These are phyloP conservation scores for Populus davidiana DNA, from an alignment of 345 rosid species.

Conservation along the genomic window DNA sequence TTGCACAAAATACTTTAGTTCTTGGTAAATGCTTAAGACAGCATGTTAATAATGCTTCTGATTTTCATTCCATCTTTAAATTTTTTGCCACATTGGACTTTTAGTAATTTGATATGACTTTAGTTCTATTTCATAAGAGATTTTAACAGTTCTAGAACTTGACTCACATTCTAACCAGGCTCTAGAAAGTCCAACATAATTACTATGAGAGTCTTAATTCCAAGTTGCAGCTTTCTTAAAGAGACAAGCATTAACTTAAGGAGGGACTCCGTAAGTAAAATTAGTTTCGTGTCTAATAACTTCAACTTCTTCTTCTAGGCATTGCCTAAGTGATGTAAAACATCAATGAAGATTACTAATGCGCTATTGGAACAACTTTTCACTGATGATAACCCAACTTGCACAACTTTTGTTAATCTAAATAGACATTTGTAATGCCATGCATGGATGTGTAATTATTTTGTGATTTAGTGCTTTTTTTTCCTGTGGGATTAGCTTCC, in stretches of 20 bases:
- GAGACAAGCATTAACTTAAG: background rate
- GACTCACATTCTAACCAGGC: background rate
- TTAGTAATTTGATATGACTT: background rate
- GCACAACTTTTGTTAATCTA: background rate
- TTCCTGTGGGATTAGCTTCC: background rate
- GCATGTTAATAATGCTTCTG: background rate
- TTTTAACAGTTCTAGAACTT: background rate
- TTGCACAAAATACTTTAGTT: background rate
- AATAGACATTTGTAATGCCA: background rate
- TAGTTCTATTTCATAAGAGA: background rate
- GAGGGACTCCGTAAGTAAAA: background rate
- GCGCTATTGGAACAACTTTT: background rate
- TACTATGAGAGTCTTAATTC: background rate
- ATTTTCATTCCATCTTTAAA: background rate
- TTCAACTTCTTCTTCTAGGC: too few relatives aligned
- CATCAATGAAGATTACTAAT: too few relatives aligned
- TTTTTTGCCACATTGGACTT: background rate
- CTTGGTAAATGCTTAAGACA: background rate
- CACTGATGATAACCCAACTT: background rate
- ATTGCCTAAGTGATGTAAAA: too few relatives aligned
- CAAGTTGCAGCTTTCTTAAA: background rate
- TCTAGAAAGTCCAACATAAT: background rate
- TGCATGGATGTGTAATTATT: background rate
- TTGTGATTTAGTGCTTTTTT: background rate
- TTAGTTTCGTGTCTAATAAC: too few relatives aligned